Evolutionary conservation across 805 yeast genomes (phyloP).

Genomic region (Metschnikowia matae): DNA sequence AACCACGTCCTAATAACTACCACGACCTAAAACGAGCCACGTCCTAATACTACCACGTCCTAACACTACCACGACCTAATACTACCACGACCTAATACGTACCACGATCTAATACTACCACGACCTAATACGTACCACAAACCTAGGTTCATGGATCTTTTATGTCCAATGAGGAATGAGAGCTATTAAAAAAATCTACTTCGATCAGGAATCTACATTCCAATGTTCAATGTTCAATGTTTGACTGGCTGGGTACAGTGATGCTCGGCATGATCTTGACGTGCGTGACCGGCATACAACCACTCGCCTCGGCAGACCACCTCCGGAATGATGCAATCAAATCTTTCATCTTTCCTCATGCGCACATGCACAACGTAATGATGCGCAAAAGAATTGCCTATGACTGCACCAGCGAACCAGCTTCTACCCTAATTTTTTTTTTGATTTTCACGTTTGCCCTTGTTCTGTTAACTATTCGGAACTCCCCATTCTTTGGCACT

Average conservation of each 20-base stretch:
- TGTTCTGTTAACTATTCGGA: not conserved
- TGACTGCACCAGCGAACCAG: not conserved
- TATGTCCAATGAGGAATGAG: too few species aligned
- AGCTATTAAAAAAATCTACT: too few species aligned
- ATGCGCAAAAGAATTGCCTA: not conserved
- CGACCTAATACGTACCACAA: too few species aligned
- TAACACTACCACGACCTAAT: too few species aligned
- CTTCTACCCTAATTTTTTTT: not conserved
- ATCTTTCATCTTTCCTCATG: not conserved
- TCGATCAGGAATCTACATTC: too few species aligned
- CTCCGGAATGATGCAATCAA: not conserved
- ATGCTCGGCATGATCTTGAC: not conserved
- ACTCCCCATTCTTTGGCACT: not conserved
- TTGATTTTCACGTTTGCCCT: not conserved
- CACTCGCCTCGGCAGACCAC: slow-evolving; percentile 1
- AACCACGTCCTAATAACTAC: too few species aligned
- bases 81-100: too few species aligned
- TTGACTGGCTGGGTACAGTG: not conserved
- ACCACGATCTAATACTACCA: too few species aligned
- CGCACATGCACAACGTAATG: slow-evolving; percentile 1
- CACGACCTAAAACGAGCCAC: too few species aligned
- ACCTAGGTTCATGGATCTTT: too few species aligned
- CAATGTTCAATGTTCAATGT: too few species aligned
- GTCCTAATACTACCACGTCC: too few species aligned
- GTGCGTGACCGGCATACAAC: not conserved